Conservation (phyloP, 805 yeast genomes). For the Ascoidea tarda region DNA sequence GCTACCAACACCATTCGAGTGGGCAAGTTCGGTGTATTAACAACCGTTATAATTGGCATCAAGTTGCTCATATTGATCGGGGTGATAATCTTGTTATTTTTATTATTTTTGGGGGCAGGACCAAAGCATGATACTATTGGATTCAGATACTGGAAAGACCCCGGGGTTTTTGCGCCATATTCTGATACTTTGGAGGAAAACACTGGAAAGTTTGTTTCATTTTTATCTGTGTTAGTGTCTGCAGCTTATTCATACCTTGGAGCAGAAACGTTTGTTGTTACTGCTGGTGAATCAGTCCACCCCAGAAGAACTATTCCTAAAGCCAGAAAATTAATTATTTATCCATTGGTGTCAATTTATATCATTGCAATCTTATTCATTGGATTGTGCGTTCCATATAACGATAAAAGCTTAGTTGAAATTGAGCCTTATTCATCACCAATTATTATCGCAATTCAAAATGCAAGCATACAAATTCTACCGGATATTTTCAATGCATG, state of each 20-base stretch:
- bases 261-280: slow-evolving; percentile 35
- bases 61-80: slow-evolving; percentile 25
- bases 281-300: slow-evolving; percentile 33
- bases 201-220: slow-evolving; percentile 36
- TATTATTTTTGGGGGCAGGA: slow-evolving; percentile 28
- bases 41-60: slow-evolving; percentile 22
- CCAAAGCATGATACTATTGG: slow-evolving; percentile 18
- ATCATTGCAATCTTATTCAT: slow-evolving; percentile 35
- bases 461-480: slow-evolving; percentile 32
- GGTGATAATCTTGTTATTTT: slow-evolving; percentile 23
- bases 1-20: slow-evolving; percentile 39
- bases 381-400: slow-evolving; percentile 43
- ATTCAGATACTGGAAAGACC: slow-evolving; percentile 28
- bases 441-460: slow-evolving; percentile 32
- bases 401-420: slow-evolving; percentile 23
- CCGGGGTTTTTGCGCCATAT: slow-evolving; percentile 26
- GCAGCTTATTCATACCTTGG: slow-evolving; percentile 38
- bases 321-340: slow-evolving; percentile 38
- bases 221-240: slow-evolving; percentile 35
- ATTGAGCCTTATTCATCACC: slow-evolving; percentile 27
- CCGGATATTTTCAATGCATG: slow-evolving; percentile 34
- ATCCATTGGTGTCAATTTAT: slow-evolving; percentile 41
- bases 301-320: slow-evolving; percentile 37
- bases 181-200: slow-evolving; percentile 23
- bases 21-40: slow-evolving; percentile 25